Conservation (phyloP, 2,329 filamentous ascomycete genomes). For the Teratosphaeria gauchensis region DNA sequence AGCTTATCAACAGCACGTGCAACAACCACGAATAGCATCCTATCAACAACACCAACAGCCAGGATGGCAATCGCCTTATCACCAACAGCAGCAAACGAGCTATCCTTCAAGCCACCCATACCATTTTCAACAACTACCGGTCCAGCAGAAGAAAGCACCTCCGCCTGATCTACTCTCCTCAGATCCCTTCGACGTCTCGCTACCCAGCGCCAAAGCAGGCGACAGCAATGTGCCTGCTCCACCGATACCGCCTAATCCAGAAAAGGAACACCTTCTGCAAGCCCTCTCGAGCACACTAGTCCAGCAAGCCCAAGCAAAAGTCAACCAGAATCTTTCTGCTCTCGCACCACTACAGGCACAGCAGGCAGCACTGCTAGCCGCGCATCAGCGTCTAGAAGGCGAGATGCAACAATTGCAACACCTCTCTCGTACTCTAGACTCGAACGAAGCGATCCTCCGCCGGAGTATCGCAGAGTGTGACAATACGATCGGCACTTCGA, state of each 20-base stretch:
- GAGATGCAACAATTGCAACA: conserved; percentile 65
- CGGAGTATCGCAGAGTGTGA: conserved; percentile 72
- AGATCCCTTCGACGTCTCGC: conserved; percentile 51
- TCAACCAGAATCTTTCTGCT: conserved; percentile 63
- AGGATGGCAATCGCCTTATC: conserved; percentile 1
- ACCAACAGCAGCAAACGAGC: background rate
- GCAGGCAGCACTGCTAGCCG: conserved; percentile 62
- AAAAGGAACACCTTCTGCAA: conserved; percentile 78
- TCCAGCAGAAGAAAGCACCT: conserved; percentile 20
- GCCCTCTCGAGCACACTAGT: conserved; percentile 64
- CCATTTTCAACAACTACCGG: conserved; percentile 18
- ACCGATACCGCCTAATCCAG: conserved; percentile 87
- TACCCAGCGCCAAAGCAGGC: conserved; percentile 42
- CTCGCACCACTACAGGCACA: conserved; percentile 70
- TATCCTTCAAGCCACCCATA: conserved; percentile 14
- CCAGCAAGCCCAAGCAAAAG: conserved; percentile 57
- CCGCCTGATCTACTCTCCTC: conserved; percentile 48
- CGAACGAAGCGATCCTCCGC: conserved; percentile 70
- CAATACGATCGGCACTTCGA: conserved; percentile 62
- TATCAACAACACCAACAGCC: conserved; percentile 14
- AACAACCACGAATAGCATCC: conserved; percentile 8
- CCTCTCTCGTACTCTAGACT: conserved; percentile 59
- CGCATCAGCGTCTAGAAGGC: conserved; percentile 58
- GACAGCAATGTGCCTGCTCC: conserved; percentile 52
- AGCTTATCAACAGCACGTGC: conserved; percentile 7